Percentiles rank a stretch among this genome's conserved stretches.
These are phyloP conservation scores for Penicillium sp. DNA, from an alignment of 2,329 filamentous ascomycete genomes.

Conservation along the genomic window DNA sequence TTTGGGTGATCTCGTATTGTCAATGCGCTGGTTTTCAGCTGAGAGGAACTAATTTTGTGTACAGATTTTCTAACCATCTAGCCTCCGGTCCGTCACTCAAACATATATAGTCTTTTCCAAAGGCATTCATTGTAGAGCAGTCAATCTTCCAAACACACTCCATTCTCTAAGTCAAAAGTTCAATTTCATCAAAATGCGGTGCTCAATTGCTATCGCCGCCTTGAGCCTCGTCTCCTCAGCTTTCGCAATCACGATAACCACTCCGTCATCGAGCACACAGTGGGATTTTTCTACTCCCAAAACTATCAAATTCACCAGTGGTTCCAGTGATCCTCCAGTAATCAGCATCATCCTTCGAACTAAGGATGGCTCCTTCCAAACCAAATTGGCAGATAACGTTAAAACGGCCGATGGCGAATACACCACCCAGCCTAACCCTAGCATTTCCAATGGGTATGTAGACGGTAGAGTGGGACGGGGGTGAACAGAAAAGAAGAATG, in stretches of 20 bases:
- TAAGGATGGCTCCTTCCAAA: constrained; percentile 20
- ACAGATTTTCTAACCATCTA: background rate
- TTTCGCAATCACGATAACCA: constrained; percentile 14
- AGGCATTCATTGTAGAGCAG: background rate
- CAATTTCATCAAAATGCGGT: constrained; percentile 13
- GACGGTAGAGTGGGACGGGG: background rate
- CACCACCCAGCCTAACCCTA: constrained; percentile 19
- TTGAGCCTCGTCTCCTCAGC: constrained; percentile 14
- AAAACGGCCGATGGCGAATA: constrained; percentile 18
- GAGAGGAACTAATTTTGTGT: background rate
- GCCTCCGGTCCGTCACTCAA: background rate
- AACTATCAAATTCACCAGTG: constrained; percentile 14
- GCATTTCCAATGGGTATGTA: constrained; percentile 20
- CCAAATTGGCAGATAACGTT: constrained; percentile 19
- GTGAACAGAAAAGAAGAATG: background rate
- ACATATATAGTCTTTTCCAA: background rate
- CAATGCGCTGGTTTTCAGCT: background rate
- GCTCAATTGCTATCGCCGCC: constrained; percentile 6
- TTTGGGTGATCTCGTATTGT: constrained; percentile 11
- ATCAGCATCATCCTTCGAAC: constrained; percentile 16
- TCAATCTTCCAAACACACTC: background rate
- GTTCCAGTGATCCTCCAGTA: constrained; percentile 11
- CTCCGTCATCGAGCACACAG: constrained; percentile 8
- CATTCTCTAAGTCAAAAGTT: background rate
- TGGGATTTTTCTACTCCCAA: constrained; percentile 18